A percentile compares a stretch with the other conserved stretches of the same genome.
Conservation (phyloP, 331 rosid genomes). For the Spiraea crenata region DNA sequence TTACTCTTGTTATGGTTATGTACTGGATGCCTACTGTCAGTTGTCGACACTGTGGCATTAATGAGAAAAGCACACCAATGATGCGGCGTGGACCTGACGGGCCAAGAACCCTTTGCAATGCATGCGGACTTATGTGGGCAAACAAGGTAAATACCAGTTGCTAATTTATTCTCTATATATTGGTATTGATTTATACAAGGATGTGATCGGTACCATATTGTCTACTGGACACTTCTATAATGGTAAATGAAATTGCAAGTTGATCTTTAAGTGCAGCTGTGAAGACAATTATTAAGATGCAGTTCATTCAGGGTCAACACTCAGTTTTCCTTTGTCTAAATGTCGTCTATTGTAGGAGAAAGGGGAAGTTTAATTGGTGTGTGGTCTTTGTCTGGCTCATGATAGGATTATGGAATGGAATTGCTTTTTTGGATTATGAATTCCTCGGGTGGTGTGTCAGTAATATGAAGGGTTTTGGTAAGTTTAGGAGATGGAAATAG, state of each 20-base stretch:
- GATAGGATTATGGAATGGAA: too few species aligned
- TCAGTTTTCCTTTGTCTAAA: neutral
- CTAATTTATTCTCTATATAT: neutral
- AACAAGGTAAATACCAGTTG: constrained; percentile 47
- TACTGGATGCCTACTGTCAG: constrained; percentile 30
- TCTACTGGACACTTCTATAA: neutral
- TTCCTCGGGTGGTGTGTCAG: too few species aligned
- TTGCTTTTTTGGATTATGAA: too few species aligned
- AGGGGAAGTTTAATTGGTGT: neutral
- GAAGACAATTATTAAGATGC: neutral
- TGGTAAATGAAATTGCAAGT: neutral
- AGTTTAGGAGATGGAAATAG: too few species aligned
- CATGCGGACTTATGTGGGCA: constrained; percentile 84
- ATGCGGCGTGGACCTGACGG: constrained; percentile 82
- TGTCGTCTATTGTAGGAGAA: neutral
- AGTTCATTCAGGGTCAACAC: neutral
- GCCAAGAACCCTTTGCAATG: constrained; percentile 73
- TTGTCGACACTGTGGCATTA: constrained; percentile 65
- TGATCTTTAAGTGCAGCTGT: neutral
- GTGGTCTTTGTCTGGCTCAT: neutral
- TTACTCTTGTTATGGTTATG: neutral
- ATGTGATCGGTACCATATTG: neutral
- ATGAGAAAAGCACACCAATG: constrained; percentile 65
- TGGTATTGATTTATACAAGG: neutral
- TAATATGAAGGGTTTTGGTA: too few species aligned